Conservation (phyloP, 768 basidiomycete genomes). For the Rhodosporidiobolus sp. region DNA sequence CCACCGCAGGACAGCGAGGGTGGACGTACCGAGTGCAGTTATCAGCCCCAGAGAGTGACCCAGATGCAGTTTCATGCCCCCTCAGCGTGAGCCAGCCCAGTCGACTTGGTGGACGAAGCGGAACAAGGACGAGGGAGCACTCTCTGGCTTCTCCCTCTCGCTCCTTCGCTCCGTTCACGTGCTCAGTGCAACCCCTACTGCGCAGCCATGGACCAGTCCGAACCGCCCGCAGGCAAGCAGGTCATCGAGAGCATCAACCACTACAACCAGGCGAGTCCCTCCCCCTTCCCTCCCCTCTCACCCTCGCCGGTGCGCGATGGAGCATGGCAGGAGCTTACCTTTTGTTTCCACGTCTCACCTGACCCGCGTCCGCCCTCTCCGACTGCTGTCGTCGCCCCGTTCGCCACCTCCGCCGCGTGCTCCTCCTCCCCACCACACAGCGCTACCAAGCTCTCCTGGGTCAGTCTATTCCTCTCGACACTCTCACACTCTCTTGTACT, state of each 20-base stretch:
- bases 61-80: neutral
- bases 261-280: conserved; percentile 26
- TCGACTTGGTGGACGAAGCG: neutral
- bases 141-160: neutral
- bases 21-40: neutral
- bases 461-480: neutral
- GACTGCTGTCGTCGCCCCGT: neutral
- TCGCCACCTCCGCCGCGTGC: neutral
- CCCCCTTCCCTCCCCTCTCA: too few relatives aligned
- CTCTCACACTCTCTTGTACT: neutral
- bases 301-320: neutral
- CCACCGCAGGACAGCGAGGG: neutral
- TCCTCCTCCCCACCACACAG: conserved; percentile 13
- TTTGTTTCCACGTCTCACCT: too few relatives aligned
- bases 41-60: neutral
- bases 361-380: neutral
- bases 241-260: conserved; percentile 26
- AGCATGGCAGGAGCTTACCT: neutral
- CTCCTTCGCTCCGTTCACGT: neutral
- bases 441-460: conserved; percentile 36
- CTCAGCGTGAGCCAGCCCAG: too few relatives aligned
- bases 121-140: neutral
- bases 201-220: conserved; percentile 18
- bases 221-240: conserved; percentile 7
- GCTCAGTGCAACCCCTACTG: too few relatives aligned